Base-by-base conservation (phyloP, 1,284 basidiomycete species). In the Apiotrichum gracile region DNA sequence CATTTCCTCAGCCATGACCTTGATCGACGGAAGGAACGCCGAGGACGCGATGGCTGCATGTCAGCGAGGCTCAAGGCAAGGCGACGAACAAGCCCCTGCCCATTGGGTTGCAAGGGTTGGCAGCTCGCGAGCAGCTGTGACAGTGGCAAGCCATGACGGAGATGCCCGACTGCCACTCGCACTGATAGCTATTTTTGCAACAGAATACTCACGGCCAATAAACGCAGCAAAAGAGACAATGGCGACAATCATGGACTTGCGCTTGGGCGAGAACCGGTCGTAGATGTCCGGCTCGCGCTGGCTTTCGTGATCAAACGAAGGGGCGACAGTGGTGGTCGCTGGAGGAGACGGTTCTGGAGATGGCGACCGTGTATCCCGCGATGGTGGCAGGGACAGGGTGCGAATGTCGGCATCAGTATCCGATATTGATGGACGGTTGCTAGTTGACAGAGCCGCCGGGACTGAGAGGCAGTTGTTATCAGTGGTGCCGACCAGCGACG, bases 11-110 rank as follows among this genome's bases (percentile, higher is more conserved):
- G 83, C 80, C 57, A 88, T 82, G 52, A 83, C 77, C 0, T 84
- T 83, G 44, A 88, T 85, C 0, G 81, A 80, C 0, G 86, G 86
- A 3, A 85, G 77, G 69, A 87, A 86, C 2, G 82, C 80, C 5
- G 83, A 82, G 2, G 82, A 79, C 0, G 85, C 81, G 64, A 87
- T 82, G 26, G 85, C 85, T 87, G 61, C 8, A 22, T 27, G 29
- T 45, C 43, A 45, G 42, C n/a, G n/a, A n/a, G n/a, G n/a, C n/a
- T n/a, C n/a, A n/a, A n/a, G n/a, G n/a, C n/a, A n/a, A n/a, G n/a
- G n/a, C n/a, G n/a, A n/a, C n/a, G n/a, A n/a, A n/a, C n/a, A n/a
- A n/a, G n/a, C n/a, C n/a, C n/a, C n/a, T n/a, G n/a, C n/a, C n/a
- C n/a, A n/a, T n/a, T n/a, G n/a, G n/a, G n/a, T n/a, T n/a, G n/a